Conservation (phyloP, 2,329 filamentous ascomycete genomes). For the Penicillium sp. region DNA sequence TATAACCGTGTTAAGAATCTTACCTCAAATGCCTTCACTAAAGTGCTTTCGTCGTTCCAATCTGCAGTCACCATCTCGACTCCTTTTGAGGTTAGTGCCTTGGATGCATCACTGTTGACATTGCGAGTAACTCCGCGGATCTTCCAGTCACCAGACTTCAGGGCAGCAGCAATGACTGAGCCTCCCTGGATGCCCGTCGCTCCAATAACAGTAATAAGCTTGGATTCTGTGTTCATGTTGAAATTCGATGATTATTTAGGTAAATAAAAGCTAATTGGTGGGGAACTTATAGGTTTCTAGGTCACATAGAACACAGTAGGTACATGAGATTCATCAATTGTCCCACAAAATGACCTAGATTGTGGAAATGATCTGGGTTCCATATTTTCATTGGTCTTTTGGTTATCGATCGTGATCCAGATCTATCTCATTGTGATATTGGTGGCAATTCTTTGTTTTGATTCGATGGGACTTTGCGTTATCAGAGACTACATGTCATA, state of each 20-base stretch:
- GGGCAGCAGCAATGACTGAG: neutral
- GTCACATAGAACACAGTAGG: neutral
- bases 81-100: neutral
- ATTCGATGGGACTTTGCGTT: too few species aligned
- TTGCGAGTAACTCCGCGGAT: conserved; percentile 10
- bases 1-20: neutral
- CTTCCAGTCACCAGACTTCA: neutral
- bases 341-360: neutral
- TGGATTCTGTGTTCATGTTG: neutral
- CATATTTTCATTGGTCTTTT: neutral
- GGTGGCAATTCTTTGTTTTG: too few species aligned
- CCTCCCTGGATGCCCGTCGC: conserved; percentile 6
- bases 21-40: conserved; percentile 8
- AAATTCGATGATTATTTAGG: neutral
- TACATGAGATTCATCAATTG: neutral
- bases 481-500: too few species aligned
- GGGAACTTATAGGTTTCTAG: neutral
- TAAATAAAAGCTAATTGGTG: neutral
- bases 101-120: neutral
- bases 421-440: too few species aligned
- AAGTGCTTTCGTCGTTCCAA: neutral
- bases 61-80: conserved; percentile 7
- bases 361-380: neutral
- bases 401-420: too few species aligned
- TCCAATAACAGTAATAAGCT: conserved; percentile 3